phyloP scores from a whole-genome alignment of 257 asterid genomes.

The Solanum habrochaites region DNA sequence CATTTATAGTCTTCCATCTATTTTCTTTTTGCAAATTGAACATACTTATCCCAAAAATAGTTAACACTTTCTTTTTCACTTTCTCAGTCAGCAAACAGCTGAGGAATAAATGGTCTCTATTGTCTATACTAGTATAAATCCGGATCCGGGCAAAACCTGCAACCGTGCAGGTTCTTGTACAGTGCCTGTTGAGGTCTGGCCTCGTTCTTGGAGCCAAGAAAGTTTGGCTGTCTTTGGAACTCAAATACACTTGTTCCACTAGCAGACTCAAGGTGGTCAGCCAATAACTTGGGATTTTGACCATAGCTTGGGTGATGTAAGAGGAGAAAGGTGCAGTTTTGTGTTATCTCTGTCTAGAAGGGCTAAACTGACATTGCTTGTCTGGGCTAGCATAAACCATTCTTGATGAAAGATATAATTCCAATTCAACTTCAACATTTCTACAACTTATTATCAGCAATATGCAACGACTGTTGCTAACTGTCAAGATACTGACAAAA shows the following conservation, averaged over 20 bases:
- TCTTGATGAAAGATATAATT: neutral
- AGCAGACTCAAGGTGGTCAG: neutral
- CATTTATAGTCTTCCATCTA: neutral
- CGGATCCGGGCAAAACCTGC: too few relatives aligned
- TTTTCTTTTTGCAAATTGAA: neutral
- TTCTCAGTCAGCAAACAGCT: neutral
- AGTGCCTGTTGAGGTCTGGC: neutral
- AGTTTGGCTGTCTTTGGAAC: neutral
- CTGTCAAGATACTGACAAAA: neutral
- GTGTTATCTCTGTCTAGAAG: neutral
- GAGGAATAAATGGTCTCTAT: neutral
- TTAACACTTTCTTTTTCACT: neutral
- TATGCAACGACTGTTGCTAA: neutral
- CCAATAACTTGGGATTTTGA: neutral
- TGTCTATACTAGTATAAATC: neutral
- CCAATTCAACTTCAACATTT: neutral
- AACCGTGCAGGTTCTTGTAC: neutral
- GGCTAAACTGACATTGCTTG: neutral
- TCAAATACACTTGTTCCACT: neutral
- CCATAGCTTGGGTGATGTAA: neutral
- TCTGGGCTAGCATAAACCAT: neutral
- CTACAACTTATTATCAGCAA: neutral
- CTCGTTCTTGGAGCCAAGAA: neutral
- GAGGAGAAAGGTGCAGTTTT: neutral
- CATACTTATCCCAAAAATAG: neutral